Evolutionary conservation across 73 alveolate species (phyloP), one percentile per base, ranked within the genome.

Genomic region (Tetrahymena borealis): DNA sequence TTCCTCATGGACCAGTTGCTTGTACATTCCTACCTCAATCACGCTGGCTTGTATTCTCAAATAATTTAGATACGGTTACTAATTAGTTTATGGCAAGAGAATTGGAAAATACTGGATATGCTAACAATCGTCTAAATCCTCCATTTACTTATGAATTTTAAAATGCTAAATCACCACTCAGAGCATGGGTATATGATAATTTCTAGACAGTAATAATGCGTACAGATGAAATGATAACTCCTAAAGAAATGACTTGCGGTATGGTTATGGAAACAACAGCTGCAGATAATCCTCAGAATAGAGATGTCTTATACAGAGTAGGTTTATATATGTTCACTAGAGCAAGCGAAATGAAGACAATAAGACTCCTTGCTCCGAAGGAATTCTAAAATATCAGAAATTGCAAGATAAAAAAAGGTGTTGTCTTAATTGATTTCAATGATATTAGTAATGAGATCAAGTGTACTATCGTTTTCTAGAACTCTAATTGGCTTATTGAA

Each of bases 321-420:
- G 95, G 95, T 39, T 15, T 92, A 5, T 85, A 39, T 33, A 78
- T 92, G 18, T 39, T 78, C 39, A 92, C 95, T 2, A 38, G 38
- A 39, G 78, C 95, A 13, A 38, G 90, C 32, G 36, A 79, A 10
- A 92, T 92, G 95, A 92, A 92, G 38, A 24, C 90, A 9, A 92
- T 92, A 15, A 60, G 95, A 40, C 36, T 92, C n/a, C 78, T 91
- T 91, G 95, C 95, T 37, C 95, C 95, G n/a, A 78, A 78, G 18
- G 78, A 78, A 8, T 92, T 40, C 90, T 78, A 92, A 78, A 42
- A 92, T 92, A 92, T 92, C 1, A 77, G 90, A 42, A 78, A 78
- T 32, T 92, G 95, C 31, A 92, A 92, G 78, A 32, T 92, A 7
- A 92, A 92, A 36, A 92, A 91, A 92, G 95, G 95, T 38, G 90